Base-by-base conservation (phyloP, 1,284 basidiomycete species). In the Erythrobasidium hasegawianum region DNA sequence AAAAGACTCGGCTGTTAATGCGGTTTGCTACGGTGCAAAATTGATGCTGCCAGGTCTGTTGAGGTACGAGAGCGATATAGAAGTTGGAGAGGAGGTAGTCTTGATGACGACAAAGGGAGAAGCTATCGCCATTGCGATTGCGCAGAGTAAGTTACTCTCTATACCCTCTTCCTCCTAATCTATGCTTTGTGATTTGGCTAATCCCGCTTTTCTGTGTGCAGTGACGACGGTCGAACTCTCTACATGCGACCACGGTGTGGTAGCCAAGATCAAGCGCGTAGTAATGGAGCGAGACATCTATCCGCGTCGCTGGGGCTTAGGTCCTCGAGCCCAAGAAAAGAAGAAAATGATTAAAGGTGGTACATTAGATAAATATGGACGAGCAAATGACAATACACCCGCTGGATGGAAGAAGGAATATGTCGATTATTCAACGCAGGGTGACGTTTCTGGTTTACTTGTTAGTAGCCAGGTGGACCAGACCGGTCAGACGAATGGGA, bases 21-120 rank as follows among this genome's bases (percentile, higher is more conserved):
- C 96, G 67, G 91, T 99, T 68, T 98, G 96, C 81, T 98, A 99
- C 80, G 96, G 96, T 73, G 96, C 96, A 69, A 97, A 98, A 79
- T 87, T 99, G 76, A 99, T 99, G 96, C 94, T 99, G 74, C 96
- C 96, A 69, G 96, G 96, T 80, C 83, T 99, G 53, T 83, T 99
- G 62, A 90, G 96, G 72, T 99, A 97, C 78, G 77, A 98, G 80
- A 86, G 87, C 50, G 94, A 95, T 77, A 99, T 99, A 72, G 87
- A 92, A 74, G 80, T 97, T 58, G 85, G 95, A 77, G 96, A 99
- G 79, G 96, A 99, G 79, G 89, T 99, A 55, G 95, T 99, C 53
- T 82, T 99, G 71, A 99, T 99, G 94, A 99, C 96, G 62, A 99
- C 96, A 54, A 99, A 99, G 83, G 96, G 94, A 72, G 96, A 99